Conservation (phyloP, 768 basidiomycete species). For the Lactarius vividus region DNA sequence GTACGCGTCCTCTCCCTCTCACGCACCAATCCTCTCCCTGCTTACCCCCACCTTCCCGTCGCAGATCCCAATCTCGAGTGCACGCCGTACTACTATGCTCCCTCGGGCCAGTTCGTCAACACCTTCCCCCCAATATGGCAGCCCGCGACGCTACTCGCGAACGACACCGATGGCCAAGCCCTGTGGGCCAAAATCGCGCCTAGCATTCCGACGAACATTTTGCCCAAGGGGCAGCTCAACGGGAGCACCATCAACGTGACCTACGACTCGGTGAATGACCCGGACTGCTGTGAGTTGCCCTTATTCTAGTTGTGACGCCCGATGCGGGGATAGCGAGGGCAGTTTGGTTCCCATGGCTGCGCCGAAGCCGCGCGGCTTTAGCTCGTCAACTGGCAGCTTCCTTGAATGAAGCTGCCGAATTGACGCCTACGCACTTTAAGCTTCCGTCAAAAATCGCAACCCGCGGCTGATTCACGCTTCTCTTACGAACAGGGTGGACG, state of each 20-base stretch:
- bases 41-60: not conserved
- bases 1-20: not conserved
- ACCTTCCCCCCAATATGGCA: constrained; percentile 24
- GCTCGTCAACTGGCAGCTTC: not conserved
- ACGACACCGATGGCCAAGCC: constrained; percentile 27
- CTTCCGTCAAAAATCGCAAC: constrained; percentile 35
- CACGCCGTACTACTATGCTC: constrained; percentile 23
- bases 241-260: constrained; percentile 15
- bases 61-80: constrained; percentile 23
- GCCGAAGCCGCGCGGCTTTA: not conserved
- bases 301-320: not conserved
- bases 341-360: not conserved
- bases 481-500: constrained; percentile 40
- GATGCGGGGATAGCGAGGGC: not conserved
- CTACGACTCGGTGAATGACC: constrained; percentile 24
- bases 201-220: constrained; percentile 46
- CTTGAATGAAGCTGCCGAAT: not conserved
- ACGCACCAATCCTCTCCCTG: not conserved
- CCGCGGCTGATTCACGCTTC: constrained; percentile 20
- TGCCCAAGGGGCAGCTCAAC: constrained; percentile 35
- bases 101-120: not conserved
- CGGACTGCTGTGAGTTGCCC: constrained; percentile 27
- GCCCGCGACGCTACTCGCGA: constrained; percentile 22
- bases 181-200: constrained; percentile 45
- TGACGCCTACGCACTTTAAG: not conserved